Evolutionary conservation across 2,329 filamentous ascomycete species (phyloP).

Genomic region (Dothidotthia symphoricarpi): DNA sequence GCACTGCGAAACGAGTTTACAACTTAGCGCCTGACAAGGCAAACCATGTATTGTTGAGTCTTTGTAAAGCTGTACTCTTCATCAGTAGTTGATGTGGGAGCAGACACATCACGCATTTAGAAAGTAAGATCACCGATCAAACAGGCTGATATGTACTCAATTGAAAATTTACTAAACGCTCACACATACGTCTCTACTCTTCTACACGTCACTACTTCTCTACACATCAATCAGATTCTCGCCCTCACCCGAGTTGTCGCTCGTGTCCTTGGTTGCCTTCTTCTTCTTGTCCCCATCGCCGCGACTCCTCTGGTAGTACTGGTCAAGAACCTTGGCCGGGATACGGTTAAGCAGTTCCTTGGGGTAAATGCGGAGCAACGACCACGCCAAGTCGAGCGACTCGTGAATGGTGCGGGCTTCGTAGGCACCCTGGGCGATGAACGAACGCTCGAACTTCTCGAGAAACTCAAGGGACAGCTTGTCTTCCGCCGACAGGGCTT

Average conservation of each 20-base stretch:
- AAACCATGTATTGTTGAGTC: too few relatives aligned
- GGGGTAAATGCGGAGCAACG: slow-evolving; percentile 91
- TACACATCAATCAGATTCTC: slow-evolving; percentile 44
- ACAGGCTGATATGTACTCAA: not conserved
- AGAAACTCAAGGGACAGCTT: slow-evolving; percentile 97
- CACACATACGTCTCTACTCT: too few relatives aligned
- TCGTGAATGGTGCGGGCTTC: slow-evolving; percentile 90
- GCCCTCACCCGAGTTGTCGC: slow-evolving; percentile 43
- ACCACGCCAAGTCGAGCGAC: slow-evolving; percentile 94
- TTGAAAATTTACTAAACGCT: slow-evolving; percentile 3
- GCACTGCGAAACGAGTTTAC: too few relatives aligned
- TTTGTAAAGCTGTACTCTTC: too few relatives aligned
- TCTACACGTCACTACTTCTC: slow-evolving; percentile 1
- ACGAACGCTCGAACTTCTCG: slow-evolving; percentile 95
- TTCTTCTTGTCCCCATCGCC: slow-evolving; percentile 41
- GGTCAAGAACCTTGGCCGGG: slow-evolving; percentile 54
- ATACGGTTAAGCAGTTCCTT: slow-evolving; percentile 94
- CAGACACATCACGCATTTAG: too few relatives aligned
- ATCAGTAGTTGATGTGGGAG: too few relatives aligned
- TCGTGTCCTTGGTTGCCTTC: slow-evolving; percentile 44
- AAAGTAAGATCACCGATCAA: not conserved
- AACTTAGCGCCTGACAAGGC: too few relatives aligned
- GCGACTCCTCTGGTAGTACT: slow-evolving; percentile 51
- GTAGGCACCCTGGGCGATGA: slow-evolving; percentile 89
- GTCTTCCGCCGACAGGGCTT: slow-evolving; percentile 91